phyloP scores from a whole-genome alignment of 495 filamentous ascomycete genomes.

The Aspergillus leporis region DNA sequence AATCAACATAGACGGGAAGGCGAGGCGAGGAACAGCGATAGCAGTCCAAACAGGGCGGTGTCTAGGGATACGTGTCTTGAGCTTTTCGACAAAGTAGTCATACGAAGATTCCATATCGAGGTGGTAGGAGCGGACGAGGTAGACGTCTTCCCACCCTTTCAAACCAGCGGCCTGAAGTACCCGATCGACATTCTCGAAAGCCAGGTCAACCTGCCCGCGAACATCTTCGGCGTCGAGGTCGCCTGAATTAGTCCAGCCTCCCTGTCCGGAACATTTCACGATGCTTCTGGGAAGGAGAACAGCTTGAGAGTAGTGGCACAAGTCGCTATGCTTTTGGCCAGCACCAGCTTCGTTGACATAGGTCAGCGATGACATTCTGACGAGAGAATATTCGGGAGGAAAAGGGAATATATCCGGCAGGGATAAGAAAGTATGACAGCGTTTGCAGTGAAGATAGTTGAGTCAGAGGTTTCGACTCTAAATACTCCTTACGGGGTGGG shows the following conservation, averaged over 20 bases:
- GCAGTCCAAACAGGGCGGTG: slow-evolving; percentile 48
- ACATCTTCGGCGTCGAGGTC: slow-evolving; percentile 26
- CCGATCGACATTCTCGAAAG: slow-evolving; percentile 51
- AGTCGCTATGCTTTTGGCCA: slow-evolving; percentile 10
- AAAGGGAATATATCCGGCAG: too few species aligned
- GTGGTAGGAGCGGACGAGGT: slow-evolving; percentile 43
- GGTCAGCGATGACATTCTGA: slow-evolving; percentile 7
- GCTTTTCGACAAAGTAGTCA: slow-evolving; percentile 28
- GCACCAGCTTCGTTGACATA: slow-evolving; percentile 12
- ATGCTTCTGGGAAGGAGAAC: slow-evolving; percentile 39
- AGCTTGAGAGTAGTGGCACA: slow-evolving; percentile 43
- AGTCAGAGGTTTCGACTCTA: too few species aligned
- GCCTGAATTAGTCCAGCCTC: slow-evolving; percentile 42
- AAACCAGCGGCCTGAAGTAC: slow-evolving; percentile 42
- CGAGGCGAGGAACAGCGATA: slow-evolving; percentile 37
- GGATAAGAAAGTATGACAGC: too few species aligned
- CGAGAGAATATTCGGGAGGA: too few species aligned
- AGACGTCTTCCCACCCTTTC: slow-evolving; percentile 55
- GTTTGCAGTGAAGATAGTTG: too few species aligned
- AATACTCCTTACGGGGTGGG: too few species aligned
- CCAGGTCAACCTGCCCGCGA: slow-evolving; percentile 42
- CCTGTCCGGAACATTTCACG: slow-evolving; percentile 50
- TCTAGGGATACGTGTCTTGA: slow-evolving; percentile 42
- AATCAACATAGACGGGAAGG: slow-evolving; percentile 38
- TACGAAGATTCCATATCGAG: slow-evolving; percentile 23